Evolutionary conservation across 2,329 filamentous ascomycete species (phyloP).

Genomic region (Hypocrella siamensis): DNA sequence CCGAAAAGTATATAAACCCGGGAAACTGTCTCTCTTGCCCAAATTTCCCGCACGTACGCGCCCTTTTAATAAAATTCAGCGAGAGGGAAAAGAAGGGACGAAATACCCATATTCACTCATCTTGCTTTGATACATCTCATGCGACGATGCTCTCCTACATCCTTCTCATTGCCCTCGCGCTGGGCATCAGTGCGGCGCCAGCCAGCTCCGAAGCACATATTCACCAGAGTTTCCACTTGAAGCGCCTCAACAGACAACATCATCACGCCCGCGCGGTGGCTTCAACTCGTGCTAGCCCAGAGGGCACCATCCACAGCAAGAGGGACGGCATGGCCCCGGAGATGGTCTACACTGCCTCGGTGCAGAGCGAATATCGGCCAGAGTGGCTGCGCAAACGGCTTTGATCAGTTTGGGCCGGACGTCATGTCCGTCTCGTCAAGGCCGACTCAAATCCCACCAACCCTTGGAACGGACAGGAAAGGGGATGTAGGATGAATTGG

Average conservation of each 20-base stretch:
- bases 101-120: too few species aligned
- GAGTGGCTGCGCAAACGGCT: slow-evolving; percentile 4
- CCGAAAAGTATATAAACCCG: too few species aligned
- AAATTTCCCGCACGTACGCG: too few species aligned
- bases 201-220: background rate
- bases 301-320: background rate
- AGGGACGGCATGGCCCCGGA: background rate
- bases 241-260: slow-evolving; percentile 1
- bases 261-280: background rate
- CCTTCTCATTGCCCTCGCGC: slow-evolving; percentile 1
- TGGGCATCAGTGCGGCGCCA: slow-evolving; percentile 4
- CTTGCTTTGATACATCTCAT: background rate
- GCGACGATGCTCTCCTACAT: slow-evolving; percentile 3
- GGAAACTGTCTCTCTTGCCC: too few species aligned
- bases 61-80: too few species aligned
- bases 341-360: slow-evolving; percentile 1
- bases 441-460: too few species aligned
- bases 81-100: too few species aligned
- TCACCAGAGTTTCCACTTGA: slow-evolving; percentile 2
- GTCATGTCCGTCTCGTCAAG: too few species aligned
- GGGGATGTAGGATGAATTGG: too few species aligned
- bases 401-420: background rate
- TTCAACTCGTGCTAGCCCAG: background rate
- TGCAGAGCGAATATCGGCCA: slow-evolving; percentile 2
- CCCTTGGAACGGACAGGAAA: too few species aligned